Conservation (phyloP, 2,329 filamentous ascomycete genomes). For the Davidsoniella virescens region DNA sequence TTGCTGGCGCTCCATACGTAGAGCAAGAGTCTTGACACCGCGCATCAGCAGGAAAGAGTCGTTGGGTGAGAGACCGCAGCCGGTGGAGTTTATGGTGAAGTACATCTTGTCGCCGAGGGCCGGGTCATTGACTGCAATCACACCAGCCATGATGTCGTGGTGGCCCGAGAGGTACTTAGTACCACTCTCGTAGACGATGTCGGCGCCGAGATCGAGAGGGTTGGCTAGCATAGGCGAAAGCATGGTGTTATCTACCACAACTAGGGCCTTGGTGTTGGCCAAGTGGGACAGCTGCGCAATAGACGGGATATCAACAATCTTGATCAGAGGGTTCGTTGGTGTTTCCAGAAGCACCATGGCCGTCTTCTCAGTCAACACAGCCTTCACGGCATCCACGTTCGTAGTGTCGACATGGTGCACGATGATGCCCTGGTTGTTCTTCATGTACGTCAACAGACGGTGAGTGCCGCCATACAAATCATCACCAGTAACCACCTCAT, state of each 20-base stretch:
- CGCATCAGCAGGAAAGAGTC: constrained; percentile 92
- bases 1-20: constrained; percentile 98
- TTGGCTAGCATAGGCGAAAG: constrained; percentile 88
- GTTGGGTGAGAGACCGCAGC: constrained; percentile 85
- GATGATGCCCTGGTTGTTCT: constrained; percentile 74
- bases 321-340: constrained; percentile 94
- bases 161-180: constrained; percentile 97
- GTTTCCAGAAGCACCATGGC: constrained; percentile 93
- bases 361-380: constrained; percentile 61
- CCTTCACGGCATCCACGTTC: constrained; percentile 49
- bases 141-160: constrained; percentile 97
- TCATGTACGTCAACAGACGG: constrained; percentile 80
- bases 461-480: constrained; percentile 95
- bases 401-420: constrained; percentile 97
- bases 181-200: constrained; percentile 93
- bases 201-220: constrained; percentile 83
- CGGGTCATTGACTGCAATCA: constrained; percentile 77
- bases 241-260: constrained; percentile 98
- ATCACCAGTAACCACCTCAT: constrained; percentile 93
- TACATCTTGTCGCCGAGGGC: constrained; percentile 75
- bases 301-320: constrained; percentile 78
- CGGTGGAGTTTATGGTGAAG: constrained; percentile 93
- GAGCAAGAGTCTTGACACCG: constrained; percentile 88
- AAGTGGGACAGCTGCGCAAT: constrained; percentile 66
- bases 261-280: constrained; percentile 60